Base-by-base conservation (phyloP, 2,329 filamentous ascomycete species). In the Fusarium xyrophilum region DNA sequence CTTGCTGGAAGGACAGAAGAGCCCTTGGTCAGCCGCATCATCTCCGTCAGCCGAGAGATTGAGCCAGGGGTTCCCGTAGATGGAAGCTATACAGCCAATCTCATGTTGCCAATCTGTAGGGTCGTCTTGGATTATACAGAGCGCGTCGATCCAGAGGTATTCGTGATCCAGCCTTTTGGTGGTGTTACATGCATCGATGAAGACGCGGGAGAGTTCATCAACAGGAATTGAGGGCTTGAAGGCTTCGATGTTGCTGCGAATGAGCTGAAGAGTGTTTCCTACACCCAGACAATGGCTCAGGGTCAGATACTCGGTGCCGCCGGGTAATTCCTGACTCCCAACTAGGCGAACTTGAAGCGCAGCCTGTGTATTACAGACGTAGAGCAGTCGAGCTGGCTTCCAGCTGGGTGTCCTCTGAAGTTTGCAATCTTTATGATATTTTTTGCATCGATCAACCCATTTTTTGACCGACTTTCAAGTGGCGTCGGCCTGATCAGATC, bases 81-180 rank as follows among this genome's bases (percentile, higher is more conserved):
- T 28, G 0, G 38, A 56, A 27, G 56, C 35, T 59, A 70, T 62
- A 3, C 40, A 13, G 3, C 36, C 23, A 1, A 58, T 33, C 33
- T 70, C 67, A 2, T 40, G 27, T 1, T 30, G 33, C 60, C 64
- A 68, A 28, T 70, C 67, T 12, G 51, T 12, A 2, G 42, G 25
- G 19, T 68, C 56, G 21, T 69, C 64, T 42, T 72, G 67, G 2
- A 68, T 33, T n/a, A 72, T 63, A 19, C 68, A 71, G 5, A 71
- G 50, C 1, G 62, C 36, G 25, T 63, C 56, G 7, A 71, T 63
- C 70, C 67, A 72, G 23, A 72, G 42, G 8, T 65, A 72, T 21
- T 48, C 11, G 8, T 58, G 33, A 1, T 44, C 56, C 4, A 72
- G 54, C 3, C 21, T 23, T 36, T 43, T 47, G 4, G 53, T 30